Evolutionary conservation across 2,329 filamentous ascomycete genomes (phyloP).

Genomic region (Drechslerella dactyloides): DNA sequence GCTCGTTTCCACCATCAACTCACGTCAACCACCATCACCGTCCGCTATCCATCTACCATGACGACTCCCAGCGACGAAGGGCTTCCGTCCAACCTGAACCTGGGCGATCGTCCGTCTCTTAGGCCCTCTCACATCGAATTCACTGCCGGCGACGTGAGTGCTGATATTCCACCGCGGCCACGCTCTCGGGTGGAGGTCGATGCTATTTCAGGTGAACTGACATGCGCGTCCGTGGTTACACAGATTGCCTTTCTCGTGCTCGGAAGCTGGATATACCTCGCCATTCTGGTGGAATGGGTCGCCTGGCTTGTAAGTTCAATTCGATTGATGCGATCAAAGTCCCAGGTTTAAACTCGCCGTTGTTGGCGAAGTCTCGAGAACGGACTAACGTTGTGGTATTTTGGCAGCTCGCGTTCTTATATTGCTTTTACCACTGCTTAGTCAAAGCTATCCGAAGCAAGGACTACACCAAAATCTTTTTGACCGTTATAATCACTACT

Average conservation of each 20-base stretch:
- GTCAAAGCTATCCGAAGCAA: conserved; percentile 87
- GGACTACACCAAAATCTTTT: conserved; percentile 78
- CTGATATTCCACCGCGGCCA: neutral
- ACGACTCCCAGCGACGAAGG: conserved; percentile 7
- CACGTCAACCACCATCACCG: too few species aligned
- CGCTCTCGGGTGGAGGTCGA: neutral
- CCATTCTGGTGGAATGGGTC: conserved; percentile 80
- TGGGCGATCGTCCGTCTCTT: neutral
- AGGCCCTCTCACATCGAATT: conserved; percentile 12
- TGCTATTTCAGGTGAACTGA: too few species aligned
- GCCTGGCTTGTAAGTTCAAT: conserved; percentile 70
- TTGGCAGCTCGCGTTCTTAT: conserved; percentile 75
- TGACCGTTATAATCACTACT: conserved; percentile 76
- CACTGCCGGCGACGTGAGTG: conserved; percentile 28
- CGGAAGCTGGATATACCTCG: conserved; percentile 6
- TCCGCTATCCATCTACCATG: neutral
- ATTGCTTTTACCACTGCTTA: conserved; percentile 68
- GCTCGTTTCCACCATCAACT: too few species aligned
- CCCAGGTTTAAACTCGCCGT: neutral
- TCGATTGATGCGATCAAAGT: too few species aligned
- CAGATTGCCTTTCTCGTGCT: conserved; percentile 39
- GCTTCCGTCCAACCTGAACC: conserved; percentile 4
- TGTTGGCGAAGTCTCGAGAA: neutral
- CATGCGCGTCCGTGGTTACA: neutral
- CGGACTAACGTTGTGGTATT: conserved; percentile 12